Percentiles rank a stretch among this genome's conserved stretches.
Evolutionary conservation across 306 rosid species (phyloP).

Genomic region (Trifolium subterraneum): DNA sequence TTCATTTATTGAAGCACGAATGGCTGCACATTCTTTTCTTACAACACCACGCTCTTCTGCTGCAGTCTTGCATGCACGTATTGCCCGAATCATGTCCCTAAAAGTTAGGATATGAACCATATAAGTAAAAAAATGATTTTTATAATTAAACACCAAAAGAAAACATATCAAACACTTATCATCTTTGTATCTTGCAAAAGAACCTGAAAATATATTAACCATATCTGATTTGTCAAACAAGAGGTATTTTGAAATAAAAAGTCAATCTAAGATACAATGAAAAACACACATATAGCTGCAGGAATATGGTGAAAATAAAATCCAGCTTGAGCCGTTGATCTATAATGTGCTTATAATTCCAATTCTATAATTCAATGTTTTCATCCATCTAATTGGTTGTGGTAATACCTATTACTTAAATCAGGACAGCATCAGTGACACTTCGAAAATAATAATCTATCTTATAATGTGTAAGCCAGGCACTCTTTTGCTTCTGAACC

Average conservation of each 20-base stretch:
- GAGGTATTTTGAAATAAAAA: conserved; percentile 27
- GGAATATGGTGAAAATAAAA: conserved; percentile 31
- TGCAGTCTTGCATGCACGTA: conserved; percentile 98
- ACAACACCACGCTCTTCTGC: conserved; percentile 98
- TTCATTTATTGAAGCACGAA: conserved; percentile 90
- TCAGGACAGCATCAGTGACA: not conserved
- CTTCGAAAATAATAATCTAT: conserved; percentile 16
- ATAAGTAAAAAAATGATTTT: conserved; percentile 24
- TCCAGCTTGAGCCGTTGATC: not conserved
- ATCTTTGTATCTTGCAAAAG: conserved; percentile 29
- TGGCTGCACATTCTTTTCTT: conserved; percentile 98
- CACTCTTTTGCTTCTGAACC: conserved; percentile 25
- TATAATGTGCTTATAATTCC: conserved; percentile 22
- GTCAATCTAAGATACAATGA: conserved; percentile 5
- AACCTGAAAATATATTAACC: conserved; percentile 23
- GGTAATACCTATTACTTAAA: conserved; percentile 25
- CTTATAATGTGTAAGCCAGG: not conserved
- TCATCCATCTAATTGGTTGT: conserved; percentile 6
- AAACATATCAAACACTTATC: conserved; percentile 7
- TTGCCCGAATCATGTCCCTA: conserved; percentile 99
- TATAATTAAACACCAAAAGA: conserved; percentile 19
- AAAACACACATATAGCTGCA: conserved; percentile 12
- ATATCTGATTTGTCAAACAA: conserved; percentile 28
- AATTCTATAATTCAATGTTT: conserved; percentile 10
- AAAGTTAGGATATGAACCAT: conserved; percentile 42